Base-by-base conservation (phyloP, 768 basidiomycete genomes). In the Phanerochaete sordida region DNA sequence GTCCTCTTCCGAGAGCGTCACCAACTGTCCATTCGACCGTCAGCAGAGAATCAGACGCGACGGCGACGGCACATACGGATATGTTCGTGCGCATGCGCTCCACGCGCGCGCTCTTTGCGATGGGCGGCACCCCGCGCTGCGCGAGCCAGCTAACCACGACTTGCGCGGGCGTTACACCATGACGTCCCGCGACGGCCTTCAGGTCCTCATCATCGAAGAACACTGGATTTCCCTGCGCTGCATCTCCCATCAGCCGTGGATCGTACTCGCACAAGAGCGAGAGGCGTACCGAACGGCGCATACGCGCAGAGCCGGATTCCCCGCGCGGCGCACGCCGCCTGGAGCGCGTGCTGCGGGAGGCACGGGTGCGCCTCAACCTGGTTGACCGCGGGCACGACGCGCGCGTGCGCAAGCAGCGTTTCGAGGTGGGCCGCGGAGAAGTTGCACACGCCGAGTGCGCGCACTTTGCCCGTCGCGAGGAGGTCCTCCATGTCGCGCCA, bases 291-390 rank as follows among this genome's bases (percentile, higher is more conserved):
- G 21, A 62, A 45, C 2, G 61, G 61, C 2, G 61, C 54, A 45
- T 62, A 62, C 0, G 86, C 88, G 33, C 87, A 85, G 57, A 89
- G 68, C 19, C 81, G 77, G 64, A 91, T 86, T 28, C 81, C 83
- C 51, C 83, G 77, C 11, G 72, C 68, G 58, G 84, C 79, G 65
- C 84, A 85, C 62, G 83, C 81, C 47, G 76, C 70, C 49, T 85
- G 68, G 44, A 91, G 74, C 15, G 83, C 79, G 28, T 80, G 75
- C 65, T 90, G 85, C 6, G 83, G 80, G 60, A 88, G 79, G 72
- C 85, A 88, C 3, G 89, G 89, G 71, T 93, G 91, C 2, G 84
- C 72, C 72, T 86, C 84, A 21, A 87, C 80, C 69, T 91, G 89
- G 65, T 90, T 85, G 16, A 84, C 79, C 35, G 83, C 84, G 19